Evolutionary conservation across 2,329 filamentous ascomycete genomes (phyloP).

Genomic region (Microcera coccophila): DNA sequence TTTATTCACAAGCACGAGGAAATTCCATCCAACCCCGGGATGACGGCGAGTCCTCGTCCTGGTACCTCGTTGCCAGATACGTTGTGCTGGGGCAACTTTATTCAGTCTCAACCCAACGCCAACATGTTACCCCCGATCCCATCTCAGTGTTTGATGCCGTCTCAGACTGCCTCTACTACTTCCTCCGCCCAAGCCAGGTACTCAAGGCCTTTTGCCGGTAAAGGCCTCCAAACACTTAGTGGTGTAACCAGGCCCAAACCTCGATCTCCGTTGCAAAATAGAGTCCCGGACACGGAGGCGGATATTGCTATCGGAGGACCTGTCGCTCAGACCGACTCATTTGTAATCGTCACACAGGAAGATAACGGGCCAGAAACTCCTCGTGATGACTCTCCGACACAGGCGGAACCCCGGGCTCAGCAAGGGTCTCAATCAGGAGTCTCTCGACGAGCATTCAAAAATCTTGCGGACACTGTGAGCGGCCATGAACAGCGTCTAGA

Average conservation of each 20-base stretch:
- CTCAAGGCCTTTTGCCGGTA: slow-evolving; percentile 52
- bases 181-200: slow-evolving; percentile 50
- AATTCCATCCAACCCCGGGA: slow-evolving; percentile 18
- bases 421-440: slow-evolving; percentile 16
- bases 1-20: slow-evolving; percentile 34
- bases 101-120: slow-evolving; percentile 38
- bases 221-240: slow-evolving; percentile 52
- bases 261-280: slow-evolving; percentile 31
- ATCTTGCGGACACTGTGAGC: slow-evolving; percentile 51
- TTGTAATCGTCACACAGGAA: slow-evolving; percentile 21
- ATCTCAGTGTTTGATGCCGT: slow-evolving; percentile 48
- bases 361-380: slow-evolving; percentile 14
- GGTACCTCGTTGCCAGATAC: slow-evolving; percentile 54
- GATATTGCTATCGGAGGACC: slow-evolving; percentile 14
- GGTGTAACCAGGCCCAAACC: slow-evolving; percentile 28
- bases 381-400: slow-evolving; percentile 22
- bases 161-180: slow-evolving; percentile 51
- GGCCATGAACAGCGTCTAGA: slow-evolving; percentile 64
- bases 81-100: slow-evolving; percentile 46
- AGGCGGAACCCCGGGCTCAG: slow-evolving; percentile 25
- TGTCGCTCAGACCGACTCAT: slow-evolving; percentile 20
- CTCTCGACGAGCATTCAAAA: slow-evolving; percentile 39
- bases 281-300: slow-evolving; percentile 16
- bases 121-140: slow-evolving; percentile 44
- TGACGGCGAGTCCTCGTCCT: slow-evolving; percentile 27